Conservation (phyloP, 768 basidiomycete genomes). For the Hygrophorus russula region DNA sequence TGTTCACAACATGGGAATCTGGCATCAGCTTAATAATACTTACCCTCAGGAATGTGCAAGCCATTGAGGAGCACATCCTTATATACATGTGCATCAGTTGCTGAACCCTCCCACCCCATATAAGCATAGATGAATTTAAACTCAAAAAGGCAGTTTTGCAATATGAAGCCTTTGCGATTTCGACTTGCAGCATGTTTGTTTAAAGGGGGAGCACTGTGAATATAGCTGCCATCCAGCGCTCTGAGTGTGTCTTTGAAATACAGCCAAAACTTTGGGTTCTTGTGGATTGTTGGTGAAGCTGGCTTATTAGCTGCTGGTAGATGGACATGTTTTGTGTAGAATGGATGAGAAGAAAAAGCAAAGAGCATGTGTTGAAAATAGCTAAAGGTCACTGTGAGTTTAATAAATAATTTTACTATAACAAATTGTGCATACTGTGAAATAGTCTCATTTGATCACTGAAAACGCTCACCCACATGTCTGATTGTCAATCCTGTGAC, state of each 20-base stretch:
- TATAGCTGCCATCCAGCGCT: constrained; percentile 22
- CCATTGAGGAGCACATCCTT: constrained; percentile 15
- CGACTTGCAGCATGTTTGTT: constrained; percentile 9
- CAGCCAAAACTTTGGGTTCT: constrained; percentile 17
- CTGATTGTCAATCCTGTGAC: constrained; percentile 15
- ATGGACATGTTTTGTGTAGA: constrained; percentile 10
- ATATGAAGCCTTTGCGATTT: constrained; percentile 21
- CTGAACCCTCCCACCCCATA: constrained; percentile 32
- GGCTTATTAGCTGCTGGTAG: constrained; percentile 12
- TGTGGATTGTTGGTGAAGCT: constrained; percentile 10
- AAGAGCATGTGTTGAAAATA: constrained; percentile 8
- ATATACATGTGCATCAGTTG: constrained; percentile 23
- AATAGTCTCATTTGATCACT: constrained; percentile 16
- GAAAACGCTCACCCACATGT: constrained; percentile 19
- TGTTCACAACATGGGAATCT: constrained; percentile 22
- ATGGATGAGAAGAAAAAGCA: constrained; percentile 7
- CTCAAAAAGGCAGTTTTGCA: constrained; percentile 28
- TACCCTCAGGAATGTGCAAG: constrained; percentile 19
- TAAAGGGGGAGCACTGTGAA: constrained; percentile 11
- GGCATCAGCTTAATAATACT: constrained; percentile 24
- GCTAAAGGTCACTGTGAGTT: constrained; percentile 2
- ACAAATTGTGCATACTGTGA: constrained; percentile 9
- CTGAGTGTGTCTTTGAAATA: constrained; percentile 22
- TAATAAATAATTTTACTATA: constrained; percentile 4
- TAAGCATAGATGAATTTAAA: constrained; percentile 20